Percentiles rank a stretch among this genome's conserved stretches.
These are phyloP conservation scores for Fusarium xylarioides DNA, from an alignment of 2,329 filamentous ascomycete species.

Conservation along the genomic window DNA sequence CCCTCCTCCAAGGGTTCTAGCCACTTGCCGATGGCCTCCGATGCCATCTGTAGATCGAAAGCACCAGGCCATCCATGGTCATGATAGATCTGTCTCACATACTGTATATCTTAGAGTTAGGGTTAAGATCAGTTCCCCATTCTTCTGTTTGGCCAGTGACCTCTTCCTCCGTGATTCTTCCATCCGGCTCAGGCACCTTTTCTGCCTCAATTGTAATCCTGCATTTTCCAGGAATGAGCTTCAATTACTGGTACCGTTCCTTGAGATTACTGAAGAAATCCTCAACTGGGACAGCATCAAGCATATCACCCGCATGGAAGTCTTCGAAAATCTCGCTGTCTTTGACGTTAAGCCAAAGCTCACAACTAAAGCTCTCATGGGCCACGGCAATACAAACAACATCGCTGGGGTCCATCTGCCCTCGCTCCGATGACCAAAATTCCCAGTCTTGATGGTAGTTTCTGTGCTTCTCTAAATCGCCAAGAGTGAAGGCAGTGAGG, in stretches of 20 bases:
- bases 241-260: not conserved
- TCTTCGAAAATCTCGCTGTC: not conserved
- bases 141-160: not conserved
- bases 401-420: not conserved
- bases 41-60: not conserved
- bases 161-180: not conserved
- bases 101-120: conserved; percentile 6
- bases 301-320: accelerated
- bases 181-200: not conserved
- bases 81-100: not conserved
- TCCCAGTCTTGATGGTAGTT: not conserved
- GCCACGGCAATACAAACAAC: not conserved
- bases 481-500: not conserved
- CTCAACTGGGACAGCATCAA: not conserved
- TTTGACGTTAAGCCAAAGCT: not conserved
- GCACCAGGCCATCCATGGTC: not conserved
- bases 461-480: not conserved
- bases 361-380: not conserved
- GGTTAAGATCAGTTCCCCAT: not conserved
- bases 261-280: not conserved
- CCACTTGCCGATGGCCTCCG: not conserved
- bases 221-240: not conserved
- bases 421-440: not conserved
- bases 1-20: not conserved
- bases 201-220: not conserved